Evolutionary conservation across 1,139 yeast genomes (phyloP), one percentile per base, ranked within the genome.

Genomic region (Zygotorulaspora mrakii): DNA sequence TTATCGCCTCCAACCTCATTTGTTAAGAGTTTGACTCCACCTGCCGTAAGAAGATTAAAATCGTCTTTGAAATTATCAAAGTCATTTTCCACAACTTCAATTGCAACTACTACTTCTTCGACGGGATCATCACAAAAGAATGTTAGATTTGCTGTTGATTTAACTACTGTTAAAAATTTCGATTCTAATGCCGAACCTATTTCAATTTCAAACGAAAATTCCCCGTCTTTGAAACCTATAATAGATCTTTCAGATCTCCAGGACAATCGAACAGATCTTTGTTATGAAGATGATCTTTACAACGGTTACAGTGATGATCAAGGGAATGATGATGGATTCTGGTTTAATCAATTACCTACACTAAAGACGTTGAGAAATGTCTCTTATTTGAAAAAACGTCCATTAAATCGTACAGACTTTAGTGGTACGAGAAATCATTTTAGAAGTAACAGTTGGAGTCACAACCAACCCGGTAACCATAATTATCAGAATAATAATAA

Each of bases 101-200:
- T 40, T 17, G 37, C 49, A 5, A 33, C 48, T 5, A 36, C 50
- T 12, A 33, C 46, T 21, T 42, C 53, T 3, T 38, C 51, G 3
- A 39, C 52, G 3, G 27, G 27, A n/a, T 49, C 57, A 11, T 48
- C 57, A 6, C 38, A 35, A 17, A 57, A 57, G 37, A 53, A 45
- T 23, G 62, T 59, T 20, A 46, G 62, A 25, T 59, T 59, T 41
- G 63, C 64, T n/a, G 53, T 59, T 3, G 57, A 59, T 39, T 46
- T 59, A 31, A 56, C 62, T 2, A 55, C 57, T 1, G 60, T 59
- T 17, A 59, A 57, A 40, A 49, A 53, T 21, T 59, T 58, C 40
- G 55, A 55, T 38, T 48, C 54, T 6, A 45, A 43, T 26, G 50
- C 53, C 18, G 57, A 57, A 40, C 63, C 63, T 14, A 55, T 50